These are phyloP conservation scores for Ustilaginoidea virens DNA, from an alignment of 2,329 filamentous ascomycete species.

Conservation along the genomic window DNA sequence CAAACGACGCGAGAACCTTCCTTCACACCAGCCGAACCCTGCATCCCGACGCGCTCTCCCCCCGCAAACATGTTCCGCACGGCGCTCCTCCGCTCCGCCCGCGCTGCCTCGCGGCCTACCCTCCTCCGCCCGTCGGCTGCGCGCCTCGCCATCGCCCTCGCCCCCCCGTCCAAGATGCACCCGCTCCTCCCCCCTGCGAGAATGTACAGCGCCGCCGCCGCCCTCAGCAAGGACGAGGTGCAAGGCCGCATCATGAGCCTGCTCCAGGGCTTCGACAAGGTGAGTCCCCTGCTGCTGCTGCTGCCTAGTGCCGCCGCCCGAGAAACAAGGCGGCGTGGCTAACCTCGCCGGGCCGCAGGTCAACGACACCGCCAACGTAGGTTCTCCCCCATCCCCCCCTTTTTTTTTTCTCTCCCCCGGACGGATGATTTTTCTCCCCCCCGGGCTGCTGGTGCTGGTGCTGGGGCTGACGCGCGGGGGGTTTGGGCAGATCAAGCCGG, in stretches of 20 bases:
- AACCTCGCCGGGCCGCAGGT: slow-evolving; percentile 46
- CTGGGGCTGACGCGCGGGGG: too few relatives aligned
- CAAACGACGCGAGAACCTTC: too few relatives aligned
- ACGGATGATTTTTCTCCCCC: neutral
- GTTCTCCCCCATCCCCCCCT: slow-evolving; percentile 13
- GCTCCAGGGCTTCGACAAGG: slow-evolving; percentile 93
- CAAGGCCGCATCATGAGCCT: slow-evolving; percentile 86
- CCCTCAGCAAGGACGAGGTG: slow-evolving; percentile 69
- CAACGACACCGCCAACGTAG: slow-evolving; percentile 48
- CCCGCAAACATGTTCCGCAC: slow-evolving; percentile 64
- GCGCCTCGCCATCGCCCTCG: slow-evolving; percentile 39
- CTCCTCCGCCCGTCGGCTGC: too few relatives aligned
- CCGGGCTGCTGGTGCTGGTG: too few relatives aligned
- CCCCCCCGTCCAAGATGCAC: slow-evolving; percentile 17
- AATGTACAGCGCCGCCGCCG: slow-evolving; percentile 73
- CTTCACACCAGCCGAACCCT: too few relatives aligned
- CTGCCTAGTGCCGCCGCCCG: too few relatives aligned
- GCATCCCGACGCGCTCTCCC: too few relatives aligned
- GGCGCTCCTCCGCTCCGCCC: slow-evolving; percentile 65
- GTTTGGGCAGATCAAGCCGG: slow-evolving; percentile 73
- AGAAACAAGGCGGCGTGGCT: too few relatives aligned
- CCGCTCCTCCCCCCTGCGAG: slow-evolving; percentile 45
- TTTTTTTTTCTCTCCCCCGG: too few relatives aligned
- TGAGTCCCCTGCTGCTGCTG: too few relatives aligned
- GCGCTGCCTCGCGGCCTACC: slow-evolving; percentile 32